Evolutionary conservation across 306 rosid genomes (phyloP), one percentile per base, ranked within the genome.

Genomic region (Ormosia emarginata): DNA sequence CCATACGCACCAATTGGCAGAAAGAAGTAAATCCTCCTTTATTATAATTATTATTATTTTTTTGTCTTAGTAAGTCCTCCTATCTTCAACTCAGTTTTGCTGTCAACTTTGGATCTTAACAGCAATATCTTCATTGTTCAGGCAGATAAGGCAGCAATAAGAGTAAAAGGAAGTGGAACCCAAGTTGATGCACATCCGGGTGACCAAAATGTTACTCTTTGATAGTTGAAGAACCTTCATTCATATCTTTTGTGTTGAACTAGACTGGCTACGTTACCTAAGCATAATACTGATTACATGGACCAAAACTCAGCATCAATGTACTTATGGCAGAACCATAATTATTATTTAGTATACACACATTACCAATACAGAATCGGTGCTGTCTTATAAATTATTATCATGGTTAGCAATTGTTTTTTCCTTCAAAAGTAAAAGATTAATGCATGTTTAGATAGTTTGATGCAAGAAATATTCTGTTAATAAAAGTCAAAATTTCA

Each of bases 1-100:
- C 81, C 7, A 5, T 76, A 10, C 75, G 75, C 70, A 71, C 84
- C 65, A 62, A 87, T 17, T 90, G 93, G 91, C 84, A 87, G 57
- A 74, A 79, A 65, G 89, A 90, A 75, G 93, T 87, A 66, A 77
- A 72, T 24, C 12, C 17, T 75, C 17, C 3, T 18, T 24, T 24
- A 24, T 24, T 24, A n/a, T 24, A 24, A 0, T 24, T 24, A 24
- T 24, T 24, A n/a, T n/a, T n/a, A n/a, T 24, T 0, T 24, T 24
- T 24, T 24, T 0, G 24, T 24, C 24, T 24, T 24, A 75, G 93
- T 87, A 66, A 77, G 75, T 24, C 12, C 17, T 75, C 17, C 3
- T 18, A 66, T 47, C 11, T 63, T 74, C 58, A 72, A 33, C 67
- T 76, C 0, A 34, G 24, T 78, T 69, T 8, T 44, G 13, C 63